A percentile compares a stretch with the other conserved stretches of the same genome.
Conservation (phyloP, 2,329 filamentous ascomycete species). For the Epichloe elymi region DNA sequence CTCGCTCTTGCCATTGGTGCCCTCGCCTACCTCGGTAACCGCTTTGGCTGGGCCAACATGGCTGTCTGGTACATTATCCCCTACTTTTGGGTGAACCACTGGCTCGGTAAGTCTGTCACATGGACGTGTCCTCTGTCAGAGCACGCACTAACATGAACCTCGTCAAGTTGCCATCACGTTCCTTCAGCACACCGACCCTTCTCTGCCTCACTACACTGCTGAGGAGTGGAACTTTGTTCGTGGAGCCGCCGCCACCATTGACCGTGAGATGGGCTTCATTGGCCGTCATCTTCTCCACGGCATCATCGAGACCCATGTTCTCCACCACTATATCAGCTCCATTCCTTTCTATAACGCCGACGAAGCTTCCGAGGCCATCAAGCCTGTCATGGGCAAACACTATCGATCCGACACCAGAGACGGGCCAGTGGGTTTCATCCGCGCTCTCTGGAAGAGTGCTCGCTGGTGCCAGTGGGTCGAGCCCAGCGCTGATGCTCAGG, state of each 20-base stretch:
- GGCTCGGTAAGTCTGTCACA: slow-evolving; percentile 61
- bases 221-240: slow-evolving; percentile 87
- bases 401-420: slow-evolving; percentile 74
- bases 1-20: slow-evolving; percentile 46
- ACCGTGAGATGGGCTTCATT: slow-evolving; percentile 94
- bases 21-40: slow-evolving; percentile 58
- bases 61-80: slow-evolving; percentile 90
- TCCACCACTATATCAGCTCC: slow-evolving; percentile 92
- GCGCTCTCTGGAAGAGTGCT: slow-evolving; percentile 65
- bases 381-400: slow-evolving; percentile 87
- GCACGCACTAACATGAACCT: slow-evolving; percentile 14
- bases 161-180: slow-evolving; percentile 87
- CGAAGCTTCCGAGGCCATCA: slow-evolving; percentile 88
- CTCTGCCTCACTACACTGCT: slow-evolving; percentile 80
- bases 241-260: slow-evolving; percentile 88
- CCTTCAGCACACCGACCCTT: slow-evolving; percentile 92
- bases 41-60: slow-evolving; percentile 74
- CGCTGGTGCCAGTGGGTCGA: slow-evolving; percentile 97
- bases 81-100: slow-evolving; percentile 98
- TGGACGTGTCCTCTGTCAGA: neutral
- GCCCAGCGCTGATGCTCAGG: slow-evolving; percentile 68
- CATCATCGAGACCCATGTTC: slow-evolving; percentile 94
- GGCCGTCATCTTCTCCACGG: slow-evolving; percentile 84
- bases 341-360: slow-evolving; percentile 97
- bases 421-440: slow-evolving; percentile 72